Evolutionary conservation across 1,139 yeast genomes (phyloP).

Genomic region (Yamadazyma diddensiae): DNA sequence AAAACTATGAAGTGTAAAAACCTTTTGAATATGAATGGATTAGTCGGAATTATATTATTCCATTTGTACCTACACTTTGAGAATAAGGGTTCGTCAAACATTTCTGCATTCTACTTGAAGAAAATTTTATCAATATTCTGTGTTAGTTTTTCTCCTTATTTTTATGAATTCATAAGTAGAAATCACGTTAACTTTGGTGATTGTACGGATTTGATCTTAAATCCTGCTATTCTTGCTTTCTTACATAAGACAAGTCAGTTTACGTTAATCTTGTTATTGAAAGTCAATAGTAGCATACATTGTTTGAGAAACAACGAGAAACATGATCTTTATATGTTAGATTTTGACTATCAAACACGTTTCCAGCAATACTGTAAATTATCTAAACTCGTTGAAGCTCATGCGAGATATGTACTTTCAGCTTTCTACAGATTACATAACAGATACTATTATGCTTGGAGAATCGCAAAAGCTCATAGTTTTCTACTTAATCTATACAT

Average conservation of each 20-base stretch:
- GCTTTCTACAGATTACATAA: slow-evolving; percentile 29
- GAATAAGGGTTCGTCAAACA: slow-evolving; percentile 17
- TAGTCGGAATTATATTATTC: slow-evolving; percentile 22
- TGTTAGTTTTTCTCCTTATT: slow-evolving; percentile 30
- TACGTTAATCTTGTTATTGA: slow-evolving; percentile 20
- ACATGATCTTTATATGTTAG: slow-evolving; percentile 19
- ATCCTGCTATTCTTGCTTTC: slow-evolving; percentile 28
- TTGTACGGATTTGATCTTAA: slow-evolving; percentile 34
- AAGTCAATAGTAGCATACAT: slow-evolving; percentile 22
- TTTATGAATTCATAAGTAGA: slow-evolving; percentile 24
- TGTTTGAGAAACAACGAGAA: slow-evolving; percentile 17
- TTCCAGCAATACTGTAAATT: slow-evolving; percentile 20
- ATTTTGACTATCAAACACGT: slow-evolving; percentile 15
- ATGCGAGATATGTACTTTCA: slow-evolving; percentile 21
- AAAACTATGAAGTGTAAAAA: slow-evolving; percentile 33
- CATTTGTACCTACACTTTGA: slow-evolving; percentile 34
- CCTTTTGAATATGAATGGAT: slow-evolving; percentile 29
- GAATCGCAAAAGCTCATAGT: slow-evolving; percentile 35
- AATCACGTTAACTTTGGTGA: slow-evolving; percentile 32
- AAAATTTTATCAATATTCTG: slow-evolving; percentile 23
- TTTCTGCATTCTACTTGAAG: slow-evolving; percentile 28
- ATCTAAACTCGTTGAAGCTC: slow-evolving; percentile 19
- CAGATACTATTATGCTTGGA: slow-evolving; percentile 46
- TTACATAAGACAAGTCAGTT: slow-evolving; percentile 32
- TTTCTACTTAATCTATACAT: slow-evolving; percentile 23